Evolutionary conservation across 371 early-diverging fungal genomes (phyloP).

Genomic region (Dipsacomyces acuminosporus): DNA sequence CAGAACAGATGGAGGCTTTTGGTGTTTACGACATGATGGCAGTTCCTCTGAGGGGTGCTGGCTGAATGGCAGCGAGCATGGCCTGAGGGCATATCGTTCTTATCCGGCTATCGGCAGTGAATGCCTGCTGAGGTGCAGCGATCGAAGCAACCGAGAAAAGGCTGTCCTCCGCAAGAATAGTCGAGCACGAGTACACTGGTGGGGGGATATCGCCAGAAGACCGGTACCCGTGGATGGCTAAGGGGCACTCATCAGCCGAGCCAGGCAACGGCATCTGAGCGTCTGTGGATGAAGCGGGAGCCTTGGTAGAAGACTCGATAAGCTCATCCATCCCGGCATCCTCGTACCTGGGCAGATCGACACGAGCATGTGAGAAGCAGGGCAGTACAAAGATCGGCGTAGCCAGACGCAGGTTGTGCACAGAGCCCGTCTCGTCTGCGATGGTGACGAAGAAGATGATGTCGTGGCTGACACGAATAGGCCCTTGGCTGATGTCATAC

Average conservation of each 20-base stretch:
- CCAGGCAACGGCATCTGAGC: no score
- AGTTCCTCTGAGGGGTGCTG: neutral
- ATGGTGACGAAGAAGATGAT: slow-evolving; percentile 23
- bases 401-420: slow-evolving; percentile 39
- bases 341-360: slow-evolving; percentile 41
- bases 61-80: neutral
- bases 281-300: slow-evolving; percentile 3
- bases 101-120: neutral
- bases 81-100: neutral
- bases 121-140: no score
- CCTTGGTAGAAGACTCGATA: slow-evolving; percentile 11
- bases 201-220: slow-evolving; percentile 1
- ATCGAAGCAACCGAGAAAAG: no score
- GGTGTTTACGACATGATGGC: neutral
- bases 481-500: slow-evolving; percentile 39
- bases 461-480: slow-evolving; percentile 36
- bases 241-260: neutral
- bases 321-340: slow-evolving; percentile 31
- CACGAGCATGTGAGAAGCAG: slow-evolving; percentile 7
- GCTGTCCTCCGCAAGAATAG: no score
- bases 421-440: slow-evolving; percentile 7
- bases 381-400: slow-evolving; percentile 42
- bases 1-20: neutral
- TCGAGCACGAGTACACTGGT: neutral
- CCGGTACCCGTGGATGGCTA: neutral